A percentile compares a stretch with the other conserved stretches of the same genome.
Conservation (phyloP, 2,329 filamentous ascomycete species). For the Aspergillus sp. region DNA sequence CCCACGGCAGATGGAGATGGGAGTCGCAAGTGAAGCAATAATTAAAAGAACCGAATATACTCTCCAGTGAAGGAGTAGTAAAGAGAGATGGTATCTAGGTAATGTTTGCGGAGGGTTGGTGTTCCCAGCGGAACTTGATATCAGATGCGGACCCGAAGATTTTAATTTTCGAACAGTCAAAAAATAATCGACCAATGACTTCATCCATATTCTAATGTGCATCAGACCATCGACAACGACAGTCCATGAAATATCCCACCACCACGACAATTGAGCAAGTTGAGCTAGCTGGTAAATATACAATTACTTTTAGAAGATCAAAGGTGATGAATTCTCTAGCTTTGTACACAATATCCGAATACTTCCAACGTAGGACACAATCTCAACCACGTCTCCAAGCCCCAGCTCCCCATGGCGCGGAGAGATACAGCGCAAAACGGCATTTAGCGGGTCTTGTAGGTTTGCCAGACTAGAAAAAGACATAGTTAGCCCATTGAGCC, state of each 20-base stretch:
- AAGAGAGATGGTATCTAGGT: too few species aligned
- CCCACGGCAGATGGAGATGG: conserved; percentile 4
- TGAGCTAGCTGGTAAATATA: not conserved
- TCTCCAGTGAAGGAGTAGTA: not conserved
- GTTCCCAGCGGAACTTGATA: conserved; percentile 5
- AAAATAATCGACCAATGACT: conserved; percentile 40
- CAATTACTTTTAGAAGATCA: conserved; percentile 14
- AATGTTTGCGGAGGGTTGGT: not conserved
- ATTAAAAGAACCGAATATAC: not conserved
- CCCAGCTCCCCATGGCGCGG: conserved; percentile 18
- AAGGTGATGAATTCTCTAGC: conserved; percentile 32
- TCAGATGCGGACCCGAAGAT: conserved; percentile 32
- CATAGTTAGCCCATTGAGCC: conserved; percentile 21
- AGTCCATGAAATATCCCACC: not conserved
- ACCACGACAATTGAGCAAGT: conserved; percentile 7
- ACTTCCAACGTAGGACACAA: conserved; percentile 20
- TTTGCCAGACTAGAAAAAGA: conserved; percentile 59
- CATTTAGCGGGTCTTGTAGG: conserved; percentile 57
- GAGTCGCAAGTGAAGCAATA: not conserved
- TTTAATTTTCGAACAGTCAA: conserved; percentile 36
- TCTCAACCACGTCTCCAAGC: conserved; percentile 18
- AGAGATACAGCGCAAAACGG: conserved; percentile 15
- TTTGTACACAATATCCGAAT: conserved; percentile 39
- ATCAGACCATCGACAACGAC: conserved; percentile 17
- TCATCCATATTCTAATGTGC: conserved; percentile 37